Evolutionary conservation across 495 filamentous ascomycete genomes (phyloP).

Genomic region (Penicillium herquei): DNA sequence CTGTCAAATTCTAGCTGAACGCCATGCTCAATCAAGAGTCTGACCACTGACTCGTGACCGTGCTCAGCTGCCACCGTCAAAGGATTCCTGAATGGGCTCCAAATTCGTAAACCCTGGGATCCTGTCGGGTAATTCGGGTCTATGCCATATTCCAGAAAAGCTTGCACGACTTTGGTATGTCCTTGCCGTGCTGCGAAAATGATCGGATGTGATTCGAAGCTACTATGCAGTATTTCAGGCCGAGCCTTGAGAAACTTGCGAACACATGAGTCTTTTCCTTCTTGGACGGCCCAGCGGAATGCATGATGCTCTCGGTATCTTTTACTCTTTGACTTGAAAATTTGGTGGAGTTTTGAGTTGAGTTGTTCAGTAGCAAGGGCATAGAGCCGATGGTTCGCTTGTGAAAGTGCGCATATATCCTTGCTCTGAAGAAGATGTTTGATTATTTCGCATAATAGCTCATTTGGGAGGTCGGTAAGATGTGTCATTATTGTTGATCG

Average conservation of each 20-base stretch:
- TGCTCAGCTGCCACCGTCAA: neutral
- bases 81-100: too few relatives aligned
- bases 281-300: neutral
- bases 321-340: neutral
- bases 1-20: neutral
- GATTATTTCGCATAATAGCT: neutral
- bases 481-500: too few relatives aligned
- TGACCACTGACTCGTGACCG: conserved; percentile 6
- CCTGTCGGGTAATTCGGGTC: neutral
- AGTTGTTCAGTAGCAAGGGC: neutral
- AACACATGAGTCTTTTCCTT: conserved; percentile 3
- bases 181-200: conserved; percentile 2
- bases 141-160: neutral
- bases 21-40: conserved; percentile 5
- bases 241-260: conserved; percentile 2
- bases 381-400: neutral
- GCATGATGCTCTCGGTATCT: neutral
- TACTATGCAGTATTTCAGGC: neutral
- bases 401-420: neutral
- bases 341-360: neutral
- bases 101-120: too few relatives aligned
- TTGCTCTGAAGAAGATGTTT: neutral
- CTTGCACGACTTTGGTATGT: conserved; percentile 3
- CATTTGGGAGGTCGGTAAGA: neutral
- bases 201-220: neutral